These are phyloP conservation scores for Eragrostis tef DNA, from an alignment of 202 grass and related monocot species.

Conservation along the genomic window DNA sequence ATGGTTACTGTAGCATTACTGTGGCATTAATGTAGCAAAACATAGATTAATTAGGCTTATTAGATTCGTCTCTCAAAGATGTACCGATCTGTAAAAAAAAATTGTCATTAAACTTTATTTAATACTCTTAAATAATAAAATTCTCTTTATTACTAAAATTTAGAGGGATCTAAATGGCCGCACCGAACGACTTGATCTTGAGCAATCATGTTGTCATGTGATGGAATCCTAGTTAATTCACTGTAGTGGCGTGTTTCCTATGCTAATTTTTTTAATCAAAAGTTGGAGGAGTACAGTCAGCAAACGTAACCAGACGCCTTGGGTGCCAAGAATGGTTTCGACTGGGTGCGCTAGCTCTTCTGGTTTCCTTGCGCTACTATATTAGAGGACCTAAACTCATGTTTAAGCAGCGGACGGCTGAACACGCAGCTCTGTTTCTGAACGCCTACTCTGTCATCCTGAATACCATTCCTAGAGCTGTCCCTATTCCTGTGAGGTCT, in stretches of 20 bases:
- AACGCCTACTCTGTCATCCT: background rate
- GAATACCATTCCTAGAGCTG: background rate
- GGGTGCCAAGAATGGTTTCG: slow-evolving; percentile 30
- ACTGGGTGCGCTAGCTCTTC: background rate
- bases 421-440: background rate
- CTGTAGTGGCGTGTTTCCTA: background rate
- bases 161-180: no score
- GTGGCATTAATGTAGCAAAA: no score
- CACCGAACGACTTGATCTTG: background rate
- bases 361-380: slow-evolving; percentile 13
- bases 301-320: slow-evolving; percentile 36
- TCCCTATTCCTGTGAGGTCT: background rate
- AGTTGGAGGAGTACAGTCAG: background rate
- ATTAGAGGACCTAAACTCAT: background rate
- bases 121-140: no score
- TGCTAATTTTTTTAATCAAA: background rate
- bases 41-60: no score
- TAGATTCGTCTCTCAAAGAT: no score
- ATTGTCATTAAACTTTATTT: no score
- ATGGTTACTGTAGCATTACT: no score
- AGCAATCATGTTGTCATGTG: slow-evolving; percentile 8
- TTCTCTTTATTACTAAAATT: no score
- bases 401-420: background rate
- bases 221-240: background rate
- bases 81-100: no score